These are phyloP conservation scores for Boletus pseudopeckii DNA, from an alignment of 768 basidiomycete genomes.

Conservation along the genomic window DNA sequence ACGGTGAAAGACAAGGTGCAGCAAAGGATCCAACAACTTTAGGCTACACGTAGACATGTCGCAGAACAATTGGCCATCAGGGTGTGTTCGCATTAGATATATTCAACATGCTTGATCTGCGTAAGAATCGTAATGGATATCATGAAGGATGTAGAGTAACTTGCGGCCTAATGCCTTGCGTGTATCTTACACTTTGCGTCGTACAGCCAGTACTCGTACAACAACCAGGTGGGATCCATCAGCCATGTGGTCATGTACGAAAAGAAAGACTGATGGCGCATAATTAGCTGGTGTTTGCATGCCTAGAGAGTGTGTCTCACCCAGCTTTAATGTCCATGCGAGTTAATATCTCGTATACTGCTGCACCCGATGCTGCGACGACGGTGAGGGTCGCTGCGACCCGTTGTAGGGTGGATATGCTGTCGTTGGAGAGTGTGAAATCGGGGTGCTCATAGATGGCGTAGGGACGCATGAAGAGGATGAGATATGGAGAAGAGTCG, in stretches of 20 bases:
- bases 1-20: constrained; percentile 84
- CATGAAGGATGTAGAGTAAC: constrained; percentile 8
- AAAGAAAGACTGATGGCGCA: constrained; percentile 8
- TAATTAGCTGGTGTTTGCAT: background rate
- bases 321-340: constrained; percentile 13
- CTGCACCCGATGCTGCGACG: constrained; percentile 33
- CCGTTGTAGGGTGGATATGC: constrained; percentile 21
- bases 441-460: constrained; percentile 34
- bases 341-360: constrained; percentile 28
- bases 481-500: background rate
- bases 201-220: constrained; percentile 17
- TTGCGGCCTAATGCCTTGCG: background rate
- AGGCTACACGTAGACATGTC: constrained; percentile 25
- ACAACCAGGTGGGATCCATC: background rate
- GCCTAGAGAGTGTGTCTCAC: constrained; percentile 6
- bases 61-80: background rate
- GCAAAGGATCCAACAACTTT: constrained; percentile 77
- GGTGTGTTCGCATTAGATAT: background rate
- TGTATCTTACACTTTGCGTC: constrained; percentile 10
- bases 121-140: background rate
- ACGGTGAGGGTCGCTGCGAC: constrained; percentile 28
- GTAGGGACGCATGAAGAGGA: constrained; percentile 30
- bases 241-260: constrained; percentile 3
- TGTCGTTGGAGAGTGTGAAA: constrained; percentile 27
- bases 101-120: background rate